A percentile compares a stretch with the other conserved stretches of the same genome.
Conservation (phyloP, 1,284 basidiomycete genomes). For the Leccinum fallax region DNA sequence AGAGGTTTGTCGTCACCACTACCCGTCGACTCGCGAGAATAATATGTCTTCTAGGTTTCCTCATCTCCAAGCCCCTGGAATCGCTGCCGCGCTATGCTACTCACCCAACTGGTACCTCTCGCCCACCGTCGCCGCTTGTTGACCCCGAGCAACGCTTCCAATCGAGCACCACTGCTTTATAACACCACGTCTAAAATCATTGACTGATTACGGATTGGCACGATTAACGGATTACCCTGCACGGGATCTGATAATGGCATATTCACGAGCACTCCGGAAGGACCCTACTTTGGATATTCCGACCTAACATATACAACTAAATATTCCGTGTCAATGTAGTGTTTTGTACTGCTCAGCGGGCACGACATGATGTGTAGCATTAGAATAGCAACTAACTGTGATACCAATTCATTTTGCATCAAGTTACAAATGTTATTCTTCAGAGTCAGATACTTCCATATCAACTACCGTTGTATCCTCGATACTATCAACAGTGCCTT, state of each 20-base stretch:
- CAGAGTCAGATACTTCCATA: constrained; percentile 33
- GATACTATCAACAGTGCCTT: neutral
- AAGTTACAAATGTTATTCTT: constrained; percentile 20
- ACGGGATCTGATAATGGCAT: constrained; percentile 12
- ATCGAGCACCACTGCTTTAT: constrained; percentile 33
- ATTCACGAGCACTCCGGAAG: constrained; percentile 13
- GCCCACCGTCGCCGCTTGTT: constrained; percentile 22
- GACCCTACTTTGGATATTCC: constrained; percentile 19
- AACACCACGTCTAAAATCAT: constrained; percentile 21
- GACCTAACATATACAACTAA: constrained; percentile 4
- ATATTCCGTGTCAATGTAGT: constrained; percentile 12
- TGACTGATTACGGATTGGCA: constrained; percentile 25
- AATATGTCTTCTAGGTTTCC: constrained; percentile 38
- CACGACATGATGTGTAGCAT: constrained; percentile 28
- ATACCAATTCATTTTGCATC: constrained; percentile 4
- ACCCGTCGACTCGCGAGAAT: constrained; percentile 6
- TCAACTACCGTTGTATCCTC: constrained; percentile 20
- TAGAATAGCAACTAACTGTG: constrained; percentile 16
- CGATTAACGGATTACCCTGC: constrained; percentile 18
- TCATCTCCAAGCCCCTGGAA: constrained; percentile 59
- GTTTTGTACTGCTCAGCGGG: constrained; percentile 28
- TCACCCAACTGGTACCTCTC: constrained; percentile 35
- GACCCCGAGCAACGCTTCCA: constrained; percentile 28
- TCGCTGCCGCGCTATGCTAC: constrained; percentile 54
- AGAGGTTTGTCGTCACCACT: constrained; percentile 44